These are phyloP conservation scores for Agrocybe chaxingu DNA, from an alignment of 768 basidiomycete genomes.

Conservation along the genomic window DNA sequence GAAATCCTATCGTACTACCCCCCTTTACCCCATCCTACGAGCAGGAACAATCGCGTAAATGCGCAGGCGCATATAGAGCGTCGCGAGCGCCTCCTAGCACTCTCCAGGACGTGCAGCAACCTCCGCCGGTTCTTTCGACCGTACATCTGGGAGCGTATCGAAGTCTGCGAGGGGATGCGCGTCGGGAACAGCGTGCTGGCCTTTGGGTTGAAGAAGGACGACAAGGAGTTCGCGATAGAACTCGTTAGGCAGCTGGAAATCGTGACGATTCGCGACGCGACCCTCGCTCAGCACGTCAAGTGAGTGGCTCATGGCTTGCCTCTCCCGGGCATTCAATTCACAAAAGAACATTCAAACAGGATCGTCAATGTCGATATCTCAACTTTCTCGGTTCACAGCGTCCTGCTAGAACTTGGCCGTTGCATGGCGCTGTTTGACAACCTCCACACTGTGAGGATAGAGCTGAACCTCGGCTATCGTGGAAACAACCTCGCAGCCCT, in stretches of 20 bases:
- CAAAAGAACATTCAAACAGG: no score
- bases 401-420: no score
- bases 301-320: neutral
- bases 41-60: neutral
- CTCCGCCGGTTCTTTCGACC: neutral
- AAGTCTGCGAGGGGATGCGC: neutral
- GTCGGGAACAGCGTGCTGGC: neutral
- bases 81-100: neutral
- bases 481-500: neutral
- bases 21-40: neutral
- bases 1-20: neutral
- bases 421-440: no score
- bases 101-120: neutral
- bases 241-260: conserved; percentile 14
- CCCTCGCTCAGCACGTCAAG: conserved; percentile 10
- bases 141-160: neutral
- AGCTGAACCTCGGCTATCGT: neutral
- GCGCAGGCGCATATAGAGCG: neutral
- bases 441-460: neutral
- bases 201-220: neutral
- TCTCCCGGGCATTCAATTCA: no score
- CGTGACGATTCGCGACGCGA: conserved; percentile 11
- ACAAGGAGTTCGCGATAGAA: conserved; percentile 3
- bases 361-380: no score
- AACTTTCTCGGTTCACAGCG: no score